Conservation (phyloP, 345 rosid genomes). For the Bruguiera gymnorhiza region DNA sequence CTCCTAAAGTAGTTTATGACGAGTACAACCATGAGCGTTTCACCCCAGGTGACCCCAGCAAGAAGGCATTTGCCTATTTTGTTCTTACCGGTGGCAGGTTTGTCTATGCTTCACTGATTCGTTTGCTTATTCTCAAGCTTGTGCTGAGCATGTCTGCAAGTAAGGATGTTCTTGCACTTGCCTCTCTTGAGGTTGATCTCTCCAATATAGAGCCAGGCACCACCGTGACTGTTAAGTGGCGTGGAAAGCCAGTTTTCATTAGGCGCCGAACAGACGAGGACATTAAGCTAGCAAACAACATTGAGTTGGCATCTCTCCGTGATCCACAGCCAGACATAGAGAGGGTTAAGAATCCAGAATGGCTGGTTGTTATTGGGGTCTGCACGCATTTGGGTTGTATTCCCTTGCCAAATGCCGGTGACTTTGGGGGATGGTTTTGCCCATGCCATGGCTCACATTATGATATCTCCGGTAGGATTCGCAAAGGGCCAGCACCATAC, state of each 20-base stretch:
- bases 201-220: slow-evolving; percentile 80
- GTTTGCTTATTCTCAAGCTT: slow-evolving; percentile 78
- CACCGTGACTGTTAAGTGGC: slow-evolving; percentile 96
- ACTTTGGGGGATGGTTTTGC: slow-evolving; percentile 95
- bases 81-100: slow-evolving; percentile 87
- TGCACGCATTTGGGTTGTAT: slow-evolving; percentile 97
- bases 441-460: slow-evolving; percentile 97
- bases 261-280: slow-evolving; percentile 89
- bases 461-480: slow-evolving; percentile 86
- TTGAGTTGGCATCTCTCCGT: slow-evolving; percentile 71
- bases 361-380: slow-evolving; percentile 83
- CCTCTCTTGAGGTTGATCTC: slow-evolving; percentile 92
- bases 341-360: slow-evolving; percentile 88
- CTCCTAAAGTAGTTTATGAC: slow-evolving; percentile 73
- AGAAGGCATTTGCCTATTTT: slow-evolving; percentile 91
- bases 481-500: slow-evolving; percentile 95
- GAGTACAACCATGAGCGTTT: slow-evolving; percentile 77
- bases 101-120: slow-evolving; percentile 75
- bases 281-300: slow-evolving; percentile 75
- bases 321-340: slow-evolving; percentile 75
- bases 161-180: slow-evolving; percentile 91
- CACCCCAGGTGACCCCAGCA: slow-evolving; percentile 93
- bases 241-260: slow-evolving; percentile 98
- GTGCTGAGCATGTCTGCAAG: slow-evolving; percentile 93
- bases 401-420: slow-evolving; percentile 97